Evolutionary conservation across 768 basidiomycete genomes (phyloP).

Genomic region (Serendipita sp.): DNA sequence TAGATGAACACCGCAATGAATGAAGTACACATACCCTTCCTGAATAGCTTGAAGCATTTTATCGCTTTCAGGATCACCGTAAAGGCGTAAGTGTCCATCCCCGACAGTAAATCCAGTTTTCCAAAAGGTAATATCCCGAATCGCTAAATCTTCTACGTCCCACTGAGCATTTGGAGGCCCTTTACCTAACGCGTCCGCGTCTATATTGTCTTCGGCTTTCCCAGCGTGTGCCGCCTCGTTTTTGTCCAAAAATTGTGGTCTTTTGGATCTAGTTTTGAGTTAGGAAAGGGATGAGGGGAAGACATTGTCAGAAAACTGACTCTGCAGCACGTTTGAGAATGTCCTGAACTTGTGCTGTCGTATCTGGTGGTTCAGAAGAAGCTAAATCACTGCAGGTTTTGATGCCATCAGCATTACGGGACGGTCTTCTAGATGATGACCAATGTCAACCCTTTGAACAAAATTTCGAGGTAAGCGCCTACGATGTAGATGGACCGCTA

Average conservation of each 20-base stretch:
- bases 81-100: slow-evolving; percentile 69
- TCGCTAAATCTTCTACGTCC: slow-evolving; percentile 37
- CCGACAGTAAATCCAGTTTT: slow-evolving; percentile 83
- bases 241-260: slow-evolving; percentile 10
- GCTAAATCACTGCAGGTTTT: slow-evolving; percentile 23
- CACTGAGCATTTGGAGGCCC: slow-evolving; percentile 47
- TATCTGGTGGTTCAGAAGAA: slow-evolving; percentile 14
- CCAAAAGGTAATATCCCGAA: slow-evolving; percentile 81
- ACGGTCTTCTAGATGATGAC: slow-evolving; percentile 9
- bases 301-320: slow-evolving; percentile 42
- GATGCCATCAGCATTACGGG: slow-evolving; percentile 19
- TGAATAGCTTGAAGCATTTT: slow-evolving; percentile 61
- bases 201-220: slow-evolving; percentile 71
- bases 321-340: slow-evolving; percentile 87
- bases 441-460: slow-evolving; percentile 4
- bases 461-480: slow-evolving; percentile 8
- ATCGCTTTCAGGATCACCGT: slow-evolving; percentile 62
- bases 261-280: slow-evolving; percentile 15
- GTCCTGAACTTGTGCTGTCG: slow-evolving; percentile 36
- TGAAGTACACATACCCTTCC: slow-evolving; percentile 38
- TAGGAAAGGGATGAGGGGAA: slow-evolving; percentile 26
- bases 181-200: slow-evolving; percentile 72
- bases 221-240: slow-evolving; percentile 32
- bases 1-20: not conserved
- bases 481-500: slow-evolving; percentile 12